Evolutionary conservation across 495 filamentous ascomycete species (phyloP).

Genomic region (Penicillium flavigenum): DNA sequence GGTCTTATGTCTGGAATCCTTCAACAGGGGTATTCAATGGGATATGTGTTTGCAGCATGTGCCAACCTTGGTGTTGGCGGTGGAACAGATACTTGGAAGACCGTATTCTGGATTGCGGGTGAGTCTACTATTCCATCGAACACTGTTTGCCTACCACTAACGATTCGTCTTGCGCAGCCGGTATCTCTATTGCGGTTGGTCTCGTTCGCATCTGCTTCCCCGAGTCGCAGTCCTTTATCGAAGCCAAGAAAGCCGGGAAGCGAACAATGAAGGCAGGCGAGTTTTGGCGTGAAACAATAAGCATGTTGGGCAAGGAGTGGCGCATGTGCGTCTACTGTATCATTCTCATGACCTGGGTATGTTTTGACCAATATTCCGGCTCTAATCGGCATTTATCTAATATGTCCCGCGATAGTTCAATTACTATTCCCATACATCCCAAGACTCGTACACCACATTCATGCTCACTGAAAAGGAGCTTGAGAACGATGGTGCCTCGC

Average conservation of each 20-base stretch:
- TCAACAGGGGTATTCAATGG: conserved; percentile 75
- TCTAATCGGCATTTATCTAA: neutral
- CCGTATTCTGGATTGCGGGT: conserved; percentile 60
- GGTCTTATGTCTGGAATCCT: conserved; percentile 76
- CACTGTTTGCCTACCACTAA: neutral
- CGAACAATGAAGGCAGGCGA: conserved; percentile 45
- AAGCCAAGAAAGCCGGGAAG: conserved; percentile 56
- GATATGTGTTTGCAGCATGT: conserved; percentile 71
- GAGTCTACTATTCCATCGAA: neutral
- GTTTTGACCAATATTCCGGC: conserved; percentile 14
- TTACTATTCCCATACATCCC: conserved; percentile 65
- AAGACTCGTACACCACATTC: conserved; percentile 78
- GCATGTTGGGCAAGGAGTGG: conserved; percentile 68
- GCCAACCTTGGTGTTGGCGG: conserved; percentile 66
- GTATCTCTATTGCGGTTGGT: conserved; percentile 62
- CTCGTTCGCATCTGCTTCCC: conserved; percentile 64
- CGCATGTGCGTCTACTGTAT: conserved; percentile 67
- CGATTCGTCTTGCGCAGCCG: conserved; percentile 34
- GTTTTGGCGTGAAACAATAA: conserved; percentile 61
- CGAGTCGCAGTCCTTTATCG: conserved; percentile 69
- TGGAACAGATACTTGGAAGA: conserved; percentile 58
- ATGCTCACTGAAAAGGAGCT: conserved; percentile 67
- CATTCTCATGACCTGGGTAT: conserved; percentile 71
- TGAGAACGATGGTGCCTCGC: conserved; percentile 55
- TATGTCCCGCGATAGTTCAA: conserved; percentile 34